Percentiles rank a stretch among this genome's conserved stretches.
Conservation (phyloP, 2,329 filamentous ascomycete species). For the Gremmenia infestans region DNA sequence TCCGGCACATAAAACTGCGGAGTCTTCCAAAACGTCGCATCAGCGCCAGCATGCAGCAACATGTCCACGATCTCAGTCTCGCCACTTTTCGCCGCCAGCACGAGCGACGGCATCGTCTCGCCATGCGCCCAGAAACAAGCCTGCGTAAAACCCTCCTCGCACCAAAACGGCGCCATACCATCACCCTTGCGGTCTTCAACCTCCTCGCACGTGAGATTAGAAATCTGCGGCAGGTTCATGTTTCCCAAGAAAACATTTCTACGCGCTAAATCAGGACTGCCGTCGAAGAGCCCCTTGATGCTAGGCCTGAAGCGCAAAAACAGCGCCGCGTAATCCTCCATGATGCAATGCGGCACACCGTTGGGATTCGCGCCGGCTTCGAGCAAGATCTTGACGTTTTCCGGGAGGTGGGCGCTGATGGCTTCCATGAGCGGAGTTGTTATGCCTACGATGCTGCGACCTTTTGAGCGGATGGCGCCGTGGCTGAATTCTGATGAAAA, state of each 20-base stretch:
- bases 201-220: constrained; percentile 16
- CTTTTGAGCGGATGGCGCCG: neutral
- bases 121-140: constrained; percentile 9
- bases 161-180: constrained; percentile 16
- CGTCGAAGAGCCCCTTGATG: neutral
- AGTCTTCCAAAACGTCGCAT: constrained; percentile 8
- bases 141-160: constrained; percentile 13
- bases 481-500: constrained; percentile 1
- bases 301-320: constrained; percentile 18
- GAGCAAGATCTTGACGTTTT: constrained; percentile 14
- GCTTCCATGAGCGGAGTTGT: constrained; percentile 18
- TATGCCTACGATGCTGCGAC: constrained; percentile 7
- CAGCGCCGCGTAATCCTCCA: constrained; percentile 14
- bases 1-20: constrained; percentile 8
- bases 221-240: constrained; percentile 15
- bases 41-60: constrained; percentile 10
- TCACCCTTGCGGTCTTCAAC: constrained; percentile 14
- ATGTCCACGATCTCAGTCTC: constrained; percentile 15
- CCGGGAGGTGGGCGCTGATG: constrained; percentile 6
- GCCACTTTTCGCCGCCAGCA: constrained; percentile 14
- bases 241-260: constrained; percentile 2
- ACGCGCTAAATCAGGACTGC: constrained; percentile 7
- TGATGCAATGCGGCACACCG: constrained; percentile 6
- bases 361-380: constrained; percentile 13
- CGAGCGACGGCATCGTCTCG: constrained; percentile 12